Percentiles rank a stretch among this genome's conserved stretches.
Evolutionary conservation across 345 rosid genomes (phyloP).

Genomic region (Kandelia obovata): DNA sequence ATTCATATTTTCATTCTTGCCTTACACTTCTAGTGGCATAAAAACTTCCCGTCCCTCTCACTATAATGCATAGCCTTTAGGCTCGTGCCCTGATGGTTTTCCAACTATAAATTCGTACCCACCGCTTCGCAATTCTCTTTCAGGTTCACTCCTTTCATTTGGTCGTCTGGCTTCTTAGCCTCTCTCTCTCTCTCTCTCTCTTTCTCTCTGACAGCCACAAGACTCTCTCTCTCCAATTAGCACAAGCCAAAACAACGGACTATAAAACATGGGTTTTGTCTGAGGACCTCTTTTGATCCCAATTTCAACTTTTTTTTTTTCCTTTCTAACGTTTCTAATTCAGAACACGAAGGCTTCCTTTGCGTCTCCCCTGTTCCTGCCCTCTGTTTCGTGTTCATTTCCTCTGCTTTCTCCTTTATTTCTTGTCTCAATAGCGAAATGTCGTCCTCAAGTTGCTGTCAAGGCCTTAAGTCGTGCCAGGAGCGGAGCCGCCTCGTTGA

Average conservation of each 20-base stretch:
- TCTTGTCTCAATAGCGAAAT: slow-evolving; percentile 22
- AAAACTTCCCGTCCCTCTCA: neutral
- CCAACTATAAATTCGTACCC: slow-evolving; percentile 37
- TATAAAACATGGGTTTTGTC: neutral
- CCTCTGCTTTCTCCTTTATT: slow-evolving; percentile 16
- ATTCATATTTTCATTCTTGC: neutral
- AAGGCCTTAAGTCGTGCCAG: slow-evolving; percentile 52
- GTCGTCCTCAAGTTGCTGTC: slow-evolving; percentile 40
- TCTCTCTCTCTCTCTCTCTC: neutral
- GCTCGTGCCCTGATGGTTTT: neutral
- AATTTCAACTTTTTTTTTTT: neutral
- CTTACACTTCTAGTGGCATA: neutral
- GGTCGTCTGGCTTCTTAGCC: neutral
- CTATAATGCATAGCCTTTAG: neutral
- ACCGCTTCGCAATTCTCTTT: slow-evolving; percentile 25
- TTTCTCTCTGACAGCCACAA: neutral
- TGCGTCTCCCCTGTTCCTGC: slow-evolving; percentile 1
- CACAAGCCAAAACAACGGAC: slow-evolving; percentile 1
- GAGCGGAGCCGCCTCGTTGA: slow-evolving; percentile 34
- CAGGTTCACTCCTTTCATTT: slow-evolving; percentile 15
- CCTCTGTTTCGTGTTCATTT: slow-evolving; percentile 15
- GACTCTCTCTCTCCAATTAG: neutral
- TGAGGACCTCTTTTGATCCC: neutral
- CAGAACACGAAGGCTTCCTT: neutral
- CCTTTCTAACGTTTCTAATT: neutral